phyloP scores from a whole-genome alignment of 495 filamentous ascomycete genomes.

The Oidiodendron maius region DNA sequence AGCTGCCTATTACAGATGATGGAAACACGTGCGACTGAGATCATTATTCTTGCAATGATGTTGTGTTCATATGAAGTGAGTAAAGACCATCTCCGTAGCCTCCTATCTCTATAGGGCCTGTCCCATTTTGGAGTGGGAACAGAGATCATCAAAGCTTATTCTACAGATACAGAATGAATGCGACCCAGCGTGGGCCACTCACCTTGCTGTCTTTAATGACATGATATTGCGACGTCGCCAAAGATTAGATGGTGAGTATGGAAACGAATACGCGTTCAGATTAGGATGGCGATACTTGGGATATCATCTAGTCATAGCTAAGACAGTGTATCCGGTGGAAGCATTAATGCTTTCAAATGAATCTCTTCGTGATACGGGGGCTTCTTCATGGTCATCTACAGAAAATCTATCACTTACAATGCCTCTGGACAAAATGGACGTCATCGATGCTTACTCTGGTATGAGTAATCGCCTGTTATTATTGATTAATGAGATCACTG shows the following conservation, averaged over 20 bases:
- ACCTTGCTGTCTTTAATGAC: no score
- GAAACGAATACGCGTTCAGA: not conserved
- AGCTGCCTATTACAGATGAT: no score
- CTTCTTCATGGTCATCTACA: not conserved
- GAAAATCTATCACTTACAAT: not conserved
- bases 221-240: no score
- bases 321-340: not conserved
- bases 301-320: not conserved
- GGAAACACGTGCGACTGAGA: not conserved
- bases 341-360: not conserved
- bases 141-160: no score
- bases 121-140: no score
- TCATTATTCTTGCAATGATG: not conserved
- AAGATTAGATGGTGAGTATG: no score
- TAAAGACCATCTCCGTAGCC: not conserved
- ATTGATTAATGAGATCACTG: not conserved
- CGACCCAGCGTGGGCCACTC: no score
- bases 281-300: not conserved
- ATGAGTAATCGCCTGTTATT: not conserved
- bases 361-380: no score
- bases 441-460: not conserved
- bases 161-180: no score
- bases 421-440: not conserved
- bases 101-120: no score
- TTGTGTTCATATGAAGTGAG: not conserved